A percentile compares a stretch with the other conserved stretches of the same genome.
Evolutionary conservation across 108 stramenopile genomes (phyloP).

Genomic region (Schizochytrium sp.): DNA sequence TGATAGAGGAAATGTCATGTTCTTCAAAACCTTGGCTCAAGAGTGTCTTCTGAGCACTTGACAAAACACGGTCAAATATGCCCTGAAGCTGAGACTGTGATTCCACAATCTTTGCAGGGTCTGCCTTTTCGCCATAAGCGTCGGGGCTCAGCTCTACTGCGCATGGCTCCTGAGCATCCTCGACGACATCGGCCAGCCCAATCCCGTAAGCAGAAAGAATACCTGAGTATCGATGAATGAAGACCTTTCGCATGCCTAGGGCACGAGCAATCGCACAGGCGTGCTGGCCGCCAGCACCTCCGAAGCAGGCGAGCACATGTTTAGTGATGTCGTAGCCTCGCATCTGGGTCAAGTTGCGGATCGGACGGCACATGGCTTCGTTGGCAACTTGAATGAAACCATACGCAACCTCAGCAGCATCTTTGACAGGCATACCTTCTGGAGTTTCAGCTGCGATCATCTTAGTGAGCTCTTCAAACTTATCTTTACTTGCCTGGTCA

Average conservation of each 20-base stretch:
- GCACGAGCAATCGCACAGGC: constrained; percentile 91
- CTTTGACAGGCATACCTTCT: not conserved
- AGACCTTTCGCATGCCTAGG: constrained; percentile 90
- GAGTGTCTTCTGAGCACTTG: constrained; percentile 68
- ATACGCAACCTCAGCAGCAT: constrained; percentile 84
- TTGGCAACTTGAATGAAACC: constrained; percentile 98
- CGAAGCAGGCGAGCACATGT: constrained; percentile 93
- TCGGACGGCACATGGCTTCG: constrained; percentile 99
- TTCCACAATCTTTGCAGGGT: constrained; percentile 9
- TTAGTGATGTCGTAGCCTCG: constrained; percentile 88
- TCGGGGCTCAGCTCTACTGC: constrained; percentile 70
- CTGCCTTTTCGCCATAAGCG: not conserved
- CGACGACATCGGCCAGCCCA: constrained; percentile 90
- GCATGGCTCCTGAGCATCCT: constrained; percentile 93
- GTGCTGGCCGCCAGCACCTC: constrained; percentile 98
- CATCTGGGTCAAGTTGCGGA: constrained; percentile 98
- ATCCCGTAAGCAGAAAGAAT: constrained; percentile 96
- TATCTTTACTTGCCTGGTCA: constrained; percentile 83
- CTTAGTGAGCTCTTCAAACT: constrained; percentile 83
- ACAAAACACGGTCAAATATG: not conserved
- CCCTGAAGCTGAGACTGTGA: constrained; percentile 63
- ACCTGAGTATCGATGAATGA: constrained; percentile 93
- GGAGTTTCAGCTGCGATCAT: constrained; percentile 60
- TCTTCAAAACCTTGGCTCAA: constrained; percentile 84
- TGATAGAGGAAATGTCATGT: constrained; percentile 62